Evolutionary conservation across 176 grass and related monocot species (phyloP).

Genomic region (Phragmites australis): DNA sequence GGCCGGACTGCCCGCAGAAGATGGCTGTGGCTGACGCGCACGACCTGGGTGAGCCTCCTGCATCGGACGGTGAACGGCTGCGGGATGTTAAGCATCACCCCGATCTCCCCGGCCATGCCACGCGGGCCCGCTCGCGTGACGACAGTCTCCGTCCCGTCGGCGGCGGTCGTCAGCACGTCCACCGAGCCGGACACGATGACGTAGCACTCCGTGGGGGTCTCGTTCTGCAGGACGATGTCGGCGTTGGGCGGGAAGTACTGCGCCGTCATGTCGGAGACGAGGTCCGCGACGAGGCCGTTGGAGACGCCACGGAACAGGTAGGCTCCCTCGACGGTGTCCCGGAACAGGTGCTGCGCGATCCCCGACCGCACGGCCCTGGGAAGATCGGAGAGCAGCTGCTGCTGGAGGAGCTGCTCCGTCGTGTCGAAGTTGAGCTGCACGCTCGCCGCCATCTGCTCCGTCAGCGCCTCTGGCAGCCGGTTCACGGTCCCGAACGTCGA

Average conservation of each 20-base stretch:
- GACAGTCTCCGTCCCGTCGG: conserved; percentile 35
- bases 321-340: not conserved
- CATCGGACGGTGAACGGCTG: conserved; percentile 60
- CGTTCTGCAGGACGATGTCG: conserved; percentile 52
- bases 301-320: conserved; percentile 61
- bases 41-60: conserved; percentile 44
- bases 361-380: conserved; percentile 47
- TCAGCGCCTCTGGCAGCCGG: conserved; percentile 33
- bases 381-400: conserved; percentile 48
- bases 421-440: conserved; percentile 55
- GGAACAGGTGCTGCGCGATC: conserved; percentile 56
- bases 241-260: conserved; percentile 57
- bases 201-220: conserved; percentile 54
- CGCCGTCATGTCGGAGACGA: conserved; percentile 48
- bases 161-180: conserved; percentile 4
- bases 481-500: conserved; percentile 40
- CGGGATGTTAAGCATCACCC: conserved; percentile 54
- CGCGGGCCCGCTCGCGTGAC: conserved; percentile 34
- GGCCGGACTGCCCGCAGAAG: conserved; percentile 37
- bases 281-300: conserved; percentile 32
- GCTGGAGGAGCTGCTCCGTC: conserved; percentile 42
- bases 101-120: conserved; percentile 59
- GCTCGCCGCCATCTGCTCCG: conserved; percentile 42
- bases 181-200: conserved; percentile 53
- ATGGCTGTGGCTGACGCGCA: conserved; percentile 46